Evolutionary conservation across 1,284 basidiomycete genomes (phyloP), one percentile per base, ranked within the genome.

Genomic region (Trichosporon asahii): DNA sequence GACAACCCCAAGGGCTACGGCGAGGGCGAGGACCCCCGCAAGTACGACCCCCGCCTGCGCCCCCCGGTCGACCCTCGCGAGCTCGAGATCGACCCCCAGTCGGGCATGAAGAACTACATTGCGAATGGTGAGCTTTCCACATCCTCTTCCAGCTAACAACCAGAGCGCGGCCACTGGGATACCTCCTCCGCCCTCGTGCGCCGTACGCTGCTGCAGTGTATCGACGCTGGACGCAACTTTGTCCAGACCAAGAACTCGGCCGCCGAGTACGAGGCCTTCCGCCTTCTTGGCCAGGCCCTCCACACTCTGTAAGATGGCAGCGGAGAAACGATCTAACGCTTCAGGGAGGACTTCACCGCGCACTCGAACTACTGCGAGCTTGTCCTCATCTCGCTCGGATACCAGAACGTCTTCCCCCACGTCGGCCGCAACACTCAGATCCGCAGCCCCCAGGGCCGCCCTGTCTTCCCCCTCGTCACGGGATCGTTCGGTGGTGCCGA

Each of bases 61-160:
- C 90, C 90, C 18, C 92, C 92, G 2, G 89, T 94, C 60, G 79
- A 86, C 73, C 91, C 91, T 0, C 84, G 88, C 57, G 95, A 98
- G 80, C 86, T 97, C 6, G 91, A 95, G 76, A 88, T 98, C 25
- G 95, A 98, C 80, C 89, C 89, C 0, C 85, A 87, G 11, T 93
- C 91, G 0, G 95, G 94, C 5, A 96, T 98, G 94, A 97, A 97
- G 85, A 95, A 95, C 78, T 98, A 96, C 80, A 95, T 97, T 70
- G 92, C 93, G 1, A 95, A 95, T 77, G 90, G 89, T 88, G 75
- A 37, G 81, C 44, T 46, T 6, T 31, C 31, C 4, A 4, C 31
- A 8, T 31, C 8, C 4, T 31, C 8, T 4, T 33, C 7, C 11
- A 27, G 21, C 72, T 73, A n/a, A 73, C 67, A 14, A 15, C 35